Conservation (phyloP, 23 red algal species). For the Cyanidioschyzon merolae region DNA sequence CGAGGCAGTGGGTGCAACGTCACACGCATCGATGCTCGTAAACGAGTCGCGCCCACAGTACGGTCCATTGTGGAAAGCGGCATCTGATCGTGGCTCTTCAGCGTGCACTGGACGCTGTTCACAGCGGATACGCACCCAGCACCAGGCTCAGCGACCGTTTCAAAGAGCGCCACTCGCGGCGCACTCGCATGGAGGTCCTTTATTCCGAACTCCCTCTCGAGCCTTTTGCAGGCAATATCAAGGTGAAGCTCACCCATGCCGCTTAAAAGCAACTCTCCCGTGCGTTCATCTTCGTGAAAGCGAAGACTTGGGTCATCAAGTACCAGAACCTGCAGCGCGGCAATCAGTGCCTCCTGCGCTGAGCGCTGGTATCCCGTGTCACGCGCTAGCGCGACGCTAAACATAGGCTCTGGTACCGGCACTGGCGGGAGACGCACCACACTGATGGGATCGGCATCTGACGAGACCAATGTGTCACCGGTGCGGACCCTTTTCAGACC, state of each 20-base stretch:
- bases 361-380: neutral
- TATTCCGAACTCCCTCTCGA: slow-evolving; percentile 20
- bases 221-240: slow-evolving; percentile 49
- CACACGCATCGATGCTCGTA: slow-evolving; percentile 31
- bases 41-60: slow-evolving; percentile 8
- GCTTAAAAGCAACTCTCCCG: slow-evolving; percentile 50
- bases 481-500: slow-evolving; percentile 56
- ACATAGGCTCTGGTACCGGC: slow-evolving; percentile 53
- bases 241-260: slow-evolving; percentile 96
- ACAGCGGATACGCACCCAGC: neutral
- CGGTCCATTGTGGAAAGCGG: neutral
- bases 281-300: slow-evolving; percentile 34
- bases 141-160: slow-evolving; percentile 15
- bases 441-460: neutral
- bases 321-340: slow-evolving; percentile 36
- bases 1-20: slow-evolving; percentile 20
- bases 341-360: slow-evolving; percentile 38
- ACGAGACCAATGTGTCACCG: slow-evolving; percentile 67
- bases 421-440: slow-evolving; percentile 30
- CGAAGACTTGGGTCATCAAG: slow-evolving; percentile 60
- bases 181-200: neutral
- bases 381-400: slow-evolving; percentile 44
- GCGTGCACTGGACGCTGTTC: neutral
- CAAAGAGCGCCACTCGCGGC: slow-evolving; percentile 16
- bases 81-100: neutral